A percentile compares a stretch with the other conserved stretches of the same genome.
Evolutionary conservation across 2,329 filamentous ascomycete species (phyloP).

Genomic region (Xylaria sp.): DNA sequence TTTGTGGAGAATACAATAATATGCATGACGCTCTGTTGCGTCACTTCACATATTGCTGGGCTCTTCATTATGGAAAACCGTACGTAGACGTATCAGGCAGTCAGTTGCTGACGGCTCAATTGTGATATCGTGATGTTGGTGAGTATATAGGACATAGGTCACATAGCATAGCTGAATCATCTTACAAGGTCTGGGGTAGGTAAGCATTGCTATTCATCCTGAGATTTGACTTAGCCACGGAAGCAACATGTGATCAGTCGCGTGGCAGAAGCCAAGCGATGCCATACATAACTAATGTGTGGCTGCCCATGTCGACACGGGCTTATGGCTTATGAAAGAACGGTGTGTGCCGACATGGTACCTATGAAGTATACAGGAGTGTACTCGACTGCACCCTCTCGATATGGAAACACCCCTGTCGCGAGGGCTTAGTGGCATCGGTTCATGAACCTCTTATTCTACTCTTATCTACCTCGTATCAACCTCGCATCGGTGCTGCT

Average conservation of each 20-base stretch:
- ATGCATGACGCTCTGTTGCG: constrained; percentile 38
- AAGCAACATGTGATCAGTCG: constrained; percentile 38
- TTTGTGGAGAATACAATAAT: constrained; percentile 36
- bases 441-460: constrained; percentile 21
- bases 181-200: constrained; percentile 5
- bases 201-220: constrained; percentile 16
- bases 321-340: constrained; percentile 32
- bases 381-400: neutral
- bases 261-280: constrained; percentile 39
- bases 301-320: constrained; percentile 27
- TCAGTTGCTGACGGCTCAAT: constrained; percentile 8
- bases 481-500: neutral
- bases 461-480: constrained; percentile 22
- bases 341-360: constrained; percentile 25
- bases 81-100: constrained; percentile 3
- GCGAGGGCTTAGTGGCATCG: constrained; percentile 21
- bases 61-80: constrained; percentile 22
- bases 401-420: constrained; percentile 14
- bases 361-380: neutral
- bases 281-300: constrained; percentile 29
- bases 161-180: constrained; percentile 8
- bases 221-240: constrained; percentile 24
- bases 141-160: constrained; percentile 12
- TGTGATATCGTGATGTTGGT: constrained; percentile 16
- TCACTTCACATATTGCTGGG: constrained; percentile 33